These are phyloP conservation scores for Alternaria sp. DNA, from an alignment of 2,329 filamentous ascomycete species.

Conservation along the genomic window DNA sequence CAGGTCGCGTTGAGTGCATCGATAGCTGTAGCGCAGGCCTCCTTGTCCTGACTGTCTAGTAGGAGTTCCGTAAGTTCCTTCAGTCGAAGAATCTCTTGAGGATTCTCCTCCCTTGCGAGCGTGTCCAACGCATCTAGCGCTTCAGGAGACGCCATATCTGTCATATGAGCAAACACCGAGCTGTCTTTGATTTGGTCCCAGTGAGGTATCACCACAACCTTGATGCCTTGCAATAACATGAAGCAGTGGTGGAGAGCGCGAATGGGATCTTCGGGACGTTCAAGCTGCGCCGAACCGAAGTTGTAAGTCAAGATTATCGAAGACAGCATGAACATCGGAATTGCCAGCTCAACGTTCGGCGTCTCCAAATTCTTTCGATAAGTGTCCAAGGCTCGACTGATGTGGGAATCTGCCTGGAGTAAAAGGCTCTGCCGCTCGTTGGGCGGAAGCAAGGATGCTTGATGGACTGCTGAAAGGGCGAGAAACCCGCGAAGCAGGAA, in stretches of 20 bases:
- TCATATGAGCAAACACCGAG: slow-evolving; percentile 20
- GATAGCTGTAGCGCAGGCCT: slow-evolving; percentile 30
- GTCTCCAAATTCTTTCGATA: slow-evolving; percentile 32
- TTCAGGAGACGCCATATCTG: slow-evolving; percentile 16
- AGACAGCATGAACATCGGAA: slow-evolving; percentile 41
- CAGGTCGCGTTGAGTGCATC: slow-evolving; percentile 30
- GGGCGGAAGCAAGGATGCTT: slow-evolving; percentile 25
- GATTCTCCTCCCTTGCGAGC: slow-evolving; percentile 18
- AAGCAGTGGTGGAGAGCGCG: slow-evolving; percentile 38
- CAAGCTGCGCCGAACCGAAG: slow-evolving; percentile 34
- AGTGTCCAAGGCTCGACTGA: slow-evolving; percentile 30
- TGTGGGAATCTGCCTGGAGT: slow-evolving; percentile 36
- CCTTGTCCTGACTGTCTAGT: slow-evolving; percentile 24
- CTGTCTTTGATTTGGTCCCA: slow-evolving; percentile 28
- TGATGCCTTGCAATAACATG: slow-evolving; percentile 35
- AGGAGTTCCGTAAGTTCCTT: slow-evolving; percentile 31
- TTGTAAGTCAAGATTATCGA: slow-evolving; percentile 38
- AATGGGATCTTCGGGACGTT: slow-evolving; percentile 37
- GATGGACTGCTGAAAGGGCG: slow-evolving; percentile 38
- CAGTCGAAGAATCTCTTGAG: slow-evolving; percentile 29
- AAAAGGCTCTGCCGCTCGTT: slow-evolving; percentile 30
- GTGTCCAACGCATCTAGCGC: slow-evolving; percentile 17
- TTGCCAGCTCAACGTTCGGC: slow-evolving; percentile 24
- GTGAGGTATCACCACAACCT: slow-evolving; percentile 31
- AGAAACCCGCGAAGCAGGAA: slow-evolving; percentile 41